A percentile compares a stretch with the other conserved stretches of the same genome.
phyloP scores from a whole-genome alignment of 306 rosid genomes.

The Vigna radiata region DNA sequence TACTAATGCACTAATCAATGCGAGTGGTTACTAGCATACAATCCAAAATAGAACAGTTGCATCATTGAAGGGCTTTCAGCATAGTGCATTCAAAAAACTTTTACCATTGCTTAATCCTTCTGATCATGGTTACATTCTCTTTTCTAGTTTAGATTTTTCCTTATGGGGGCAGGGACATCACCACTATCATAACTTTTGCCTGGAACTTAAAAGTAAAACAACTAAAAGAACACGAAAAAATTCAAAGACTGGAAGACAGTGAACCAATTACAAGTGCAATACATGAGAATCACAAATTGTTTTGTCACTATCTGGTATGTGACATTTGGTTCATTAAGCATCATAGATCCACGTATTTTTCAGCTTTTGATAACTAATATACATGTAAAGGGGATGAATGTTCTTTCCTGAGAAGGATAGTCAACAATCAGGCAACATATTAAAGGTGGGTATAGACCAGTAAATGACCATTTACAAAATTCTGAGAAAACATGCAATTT shows the following conservation, averaged over 20 bases:
- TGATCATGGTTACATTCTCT: conserved; percentile 2
- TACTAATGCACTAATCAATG: conserved; percentile 14
- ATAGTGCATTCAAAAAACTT: conserved; percentile 5
- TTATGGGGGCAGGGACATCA: background rate
- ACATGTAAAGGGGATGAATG: background rate
- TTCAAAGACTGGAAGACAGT: conserved; percentile 19
- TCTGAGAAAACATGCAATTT: background rate
- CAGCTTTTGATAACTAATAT: background rate
- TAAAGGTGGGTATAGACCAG: background rate
- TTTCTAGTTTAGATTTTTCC: conserved; percentile 10
- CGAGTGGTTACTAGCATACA: conserved; percentile 8
- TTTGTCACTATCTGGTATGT: background rate
- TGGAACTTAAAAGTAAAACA: conserved; percentile 18
- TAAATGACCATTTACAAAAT: background rate
- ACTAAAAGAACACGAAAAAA: conserved; percentile 20
- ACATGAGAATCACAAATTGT: background rate
- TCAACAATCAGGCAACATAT: too few relatives aligned
- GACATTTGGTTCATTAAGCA: background rate
- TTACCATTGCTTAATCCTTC: background rate
- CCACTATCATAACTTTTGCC: background rate
- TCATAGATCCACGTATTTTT: background rate
- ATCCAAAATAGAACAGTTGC: conserved; percentile 5
- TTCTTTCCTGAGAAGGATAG: too few relatives aligned
- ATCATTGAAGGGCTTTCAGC: conserved; percentile 33
- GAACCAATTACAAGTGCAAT: conserved; percentile 5